Evolutionary conservation across 2,329 filamentous ascomycete genomes (phyloP).

Genomic region (Lecanicillium sp.): DNA sequence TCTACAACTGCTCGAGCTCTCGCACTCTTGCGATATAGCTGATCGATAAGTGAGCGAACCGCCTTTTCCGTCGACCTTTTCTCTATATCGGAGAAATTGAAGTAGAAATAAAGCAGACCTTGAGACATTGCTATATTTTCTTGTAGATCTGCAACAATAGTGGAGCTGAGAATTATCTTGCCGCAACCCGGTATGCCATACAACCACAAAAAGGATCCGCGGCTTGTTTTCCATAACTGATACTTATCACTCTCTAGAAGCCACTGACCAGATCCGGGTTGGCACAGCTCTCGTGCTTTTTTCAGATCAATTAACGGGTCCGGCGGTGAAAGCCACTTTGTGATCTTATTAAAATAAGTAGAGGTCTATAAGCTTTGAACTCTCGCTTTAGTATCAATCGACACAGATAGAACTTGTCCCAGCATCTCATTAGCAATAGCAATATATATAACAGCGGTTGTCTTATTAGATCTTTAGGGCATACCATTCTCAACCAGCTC

Average conservation of each 20-base stretch:
- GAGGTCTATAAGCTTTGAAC: background rate
- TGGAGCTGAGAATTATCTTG: constrained; percentile 2
- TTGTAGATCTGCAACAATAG: background rate
- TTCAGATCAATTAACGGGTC: background rate
- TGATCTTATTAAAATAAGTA: background rate
- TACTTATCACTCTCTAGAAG: constrained; percentile 2
- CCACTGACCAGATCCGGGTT: constrained; percentile 1
- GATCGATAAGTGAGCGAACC: constrained; percentile 1
- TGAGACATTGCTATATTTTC: background rate
- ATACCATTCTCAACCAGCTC: background rate
- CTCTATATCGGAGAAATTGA: background rate
- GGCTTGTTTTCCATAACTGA: constrained; percentile 1
- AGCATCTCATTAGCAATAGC: background rate
- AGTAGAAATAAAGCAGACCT: constrained; percentile 2
- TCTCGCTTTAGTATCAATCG: background rate
- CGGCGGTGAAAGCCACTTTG: background rate
- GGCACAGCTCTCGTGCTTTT: background rate
- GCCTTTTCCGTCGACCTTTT: constrained; percentile 5
- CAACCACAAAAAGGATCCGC: background rate
- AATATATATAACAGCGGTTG: background rate
- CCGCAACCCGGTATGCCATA: constrained; percentile 1
- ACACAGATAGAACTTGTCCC: background rate
- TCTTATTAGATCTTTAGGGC: too few species aligned
- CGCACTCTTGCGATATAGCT: constrained; percentile 2
- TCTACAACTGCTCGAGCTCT: background rate